phyloP scores from a whole-genome alignment of 1,284 basidiomycete species.

The Ustilago vetiveriae region DNA sequence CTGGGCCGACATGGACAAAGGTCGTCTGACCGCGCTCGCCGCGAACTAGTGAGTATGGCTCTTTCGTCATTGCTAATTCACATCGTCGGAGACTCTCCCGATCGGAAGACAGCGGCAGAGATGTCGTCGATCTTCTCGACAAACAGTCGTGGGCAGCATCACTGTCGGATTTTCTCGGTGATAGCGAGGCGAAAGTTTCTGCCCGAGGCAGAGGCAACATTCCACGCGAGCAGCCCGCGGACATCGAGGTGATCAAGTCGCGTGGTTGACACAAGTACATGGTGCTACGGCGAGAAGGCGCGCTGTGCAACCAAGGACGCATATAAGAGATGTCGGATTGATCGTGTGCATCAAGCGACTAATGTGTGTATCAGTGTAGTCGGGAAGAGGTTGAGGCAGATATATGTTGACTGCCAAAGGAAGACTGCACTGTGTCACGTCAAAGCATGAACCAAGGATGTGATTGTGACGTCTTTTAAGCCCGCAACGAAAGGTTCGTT shows the following conservation, averaged over 20 bases:
- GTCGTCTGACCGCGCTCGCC: neutral
- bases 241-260: constrained; percentile 19
- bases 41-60: neutral
- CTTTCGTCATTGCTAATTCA: neutral
- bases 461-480: constrained; percentile 4
- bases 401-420: too few relatives aligned
- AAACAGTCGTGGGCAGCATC: neutral
- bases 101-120: neutral
- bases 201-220: neutral
- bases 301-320: neutral
- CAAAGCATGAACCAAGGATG: constrained; percentile 2
- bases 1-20: neutral
- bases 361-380: too few relatives aligned
- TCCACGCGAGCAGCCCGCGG: constrained; percentile 19
- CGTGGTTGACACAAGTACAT: constrained; percentile 31
- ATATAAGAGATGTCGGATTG: too few relatives aligned
- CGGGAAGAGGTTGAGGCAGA: neutral
- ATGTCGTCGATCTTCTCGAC: neutral
- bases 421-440: too few relatives aligned
- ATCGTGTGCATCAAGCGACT: too few relatives aligned
- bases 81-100: neutral
- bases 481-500: neutral
- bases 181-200: neutral
- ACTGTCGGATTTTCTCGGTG: neutral
- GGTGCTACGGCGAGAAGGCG: neutral